These are phyloP conservation scores for Massarina eburnea DNA, from an alignment of 2,329 filamentous ascomycete species.

Conservation along the genomic window DNA sequence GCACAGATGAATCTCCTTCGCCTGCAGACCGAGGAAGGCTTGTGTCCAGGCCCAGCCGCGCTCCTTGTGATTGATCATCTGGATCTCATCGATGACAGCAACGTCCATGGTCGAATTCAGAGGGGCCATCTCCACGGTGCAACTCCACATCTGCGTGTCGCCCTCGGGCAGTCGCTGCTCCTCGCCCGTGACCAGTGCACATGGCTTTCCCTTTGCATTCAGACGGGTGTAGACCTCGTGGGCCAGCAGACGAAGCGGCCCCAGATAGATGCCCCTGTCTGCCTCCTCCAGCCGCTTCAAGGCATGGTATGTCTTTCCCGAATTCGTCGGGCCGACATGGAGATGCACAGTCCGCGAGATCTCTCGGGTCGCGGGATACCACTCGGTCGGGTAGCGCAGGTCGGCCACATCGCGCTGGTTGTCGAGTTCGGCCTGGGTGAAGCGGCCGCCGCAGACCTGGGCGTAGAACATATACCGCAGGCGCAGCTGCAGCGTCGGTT, in stretches of 20 bases:
- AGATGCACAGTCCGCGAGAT: conserved; percentile 84
- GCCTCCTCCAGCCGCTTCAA: conserved; percentile 79
- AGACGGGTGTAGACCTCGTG: conserved; percentile 95
- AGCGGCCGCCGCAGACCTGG: conserved; percentile 33
- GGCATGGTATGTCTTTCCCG: conserved; percentile 95
- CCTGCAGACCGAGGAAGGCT: conserved; percentile 82
- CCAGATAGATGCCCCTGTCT: conserved; percentile 81
- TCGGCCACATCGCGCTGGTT: conserved; percentile 64
- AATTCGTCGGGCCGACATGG: conserved; percentile 96
- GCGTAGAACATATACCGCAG: conserved; percentile 68
- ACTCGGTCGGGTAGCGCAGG: conserved; percentile 84
- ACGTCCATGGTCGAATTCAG: conserved; percentile 70
- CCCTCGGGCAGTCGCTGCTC: conserved; percentile 70
- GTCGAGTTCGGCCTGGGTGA: conserved; percentile 39
- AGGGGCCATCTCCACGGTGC: conserved; percentile 90
- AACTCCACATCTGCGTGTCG: conserved; percentile 66
- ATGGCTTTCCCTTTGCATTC: conserved; percentile 72
- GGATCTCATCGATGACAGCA: conserved; percentile 96
- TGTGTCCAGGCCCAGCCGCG: conserved; percentile 95
- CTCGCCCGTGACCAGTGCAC: conserved; percentile 86
- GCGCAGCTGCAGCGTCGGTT: conserved; percentile 49
- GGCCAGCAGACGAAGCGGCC: conserved; percentile 82
- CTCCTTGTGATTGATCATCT: conserved; percentile 83
- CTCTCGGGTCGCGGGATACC: conserved; percentile 82
- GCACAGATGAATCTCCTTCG: conserved; percentile 88